These are phyloP conservation scores for Prunella vulgaris DNA, from an alignment of 257 asterid genomes.

Conservation along the genomic window DNA sequence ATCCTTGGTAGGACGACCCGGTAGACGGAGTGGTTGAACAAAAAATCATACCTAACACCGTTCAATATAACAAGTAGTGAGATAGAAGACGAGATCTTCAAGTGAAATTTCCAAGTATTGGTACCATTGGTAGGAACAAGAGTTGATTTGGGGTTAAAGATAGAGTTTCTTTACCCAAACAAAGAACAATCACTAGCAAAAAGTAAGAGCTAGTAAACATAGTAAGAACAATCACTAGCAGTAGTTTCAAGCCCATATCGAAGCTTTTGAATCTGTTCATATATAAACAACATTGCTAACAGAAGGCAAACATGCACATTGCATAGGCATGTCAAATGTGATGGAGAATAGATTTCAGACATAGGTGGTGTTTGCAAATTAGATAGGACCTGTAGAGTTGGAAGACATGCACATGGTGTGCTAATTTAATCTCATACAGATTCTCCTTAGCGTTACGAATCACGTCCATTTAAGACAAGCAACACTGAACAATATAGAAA, in stretches of 20 bases:
- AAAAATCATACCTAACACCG: too few relatives aligned
- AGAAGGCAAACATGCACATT: not conserved
- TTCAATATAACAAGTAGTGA: too few relatives aligned
- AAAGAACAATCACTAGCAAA: not conserved
- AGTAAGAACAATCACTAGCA: not conserved
- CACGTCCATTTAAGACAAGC: not conserved
- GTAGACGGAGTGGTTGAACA: too few relatives aligned
- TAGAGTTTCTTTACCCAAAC: not conserved
- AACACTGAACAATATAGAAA: not conserved
- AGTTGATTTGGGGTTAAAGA: not conserved
- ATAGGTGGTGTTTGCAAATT: too few relatives aligned
- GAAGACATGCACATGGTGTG: not conserved
- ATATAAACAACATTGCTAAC: too few relatives aligned
- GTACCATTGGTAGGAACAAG: not conserved
- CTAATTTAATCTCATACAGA: not conserved
- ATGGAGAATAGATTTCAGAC: too few relatives aligned
- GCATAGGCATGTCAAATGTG: not conserved
- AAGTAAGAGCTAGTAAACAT: not conserved
- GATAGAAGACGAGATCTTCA: not conserved
- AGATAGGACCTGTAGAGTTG: too few relatives aligned
- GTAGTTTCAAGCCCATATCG: not conserved
- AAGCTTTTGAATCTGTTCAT: not conserved
- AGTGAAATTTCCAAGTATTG: not conserved
- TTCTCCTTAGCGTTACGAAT: not conserved
- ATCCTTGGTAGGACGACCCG: constrained; percentile 90